These are phyloP conservation scores for Fagopyrum esculentum DNA, from an alignment of 148 eudicot species.

Conservation along the genomic window DNA sequence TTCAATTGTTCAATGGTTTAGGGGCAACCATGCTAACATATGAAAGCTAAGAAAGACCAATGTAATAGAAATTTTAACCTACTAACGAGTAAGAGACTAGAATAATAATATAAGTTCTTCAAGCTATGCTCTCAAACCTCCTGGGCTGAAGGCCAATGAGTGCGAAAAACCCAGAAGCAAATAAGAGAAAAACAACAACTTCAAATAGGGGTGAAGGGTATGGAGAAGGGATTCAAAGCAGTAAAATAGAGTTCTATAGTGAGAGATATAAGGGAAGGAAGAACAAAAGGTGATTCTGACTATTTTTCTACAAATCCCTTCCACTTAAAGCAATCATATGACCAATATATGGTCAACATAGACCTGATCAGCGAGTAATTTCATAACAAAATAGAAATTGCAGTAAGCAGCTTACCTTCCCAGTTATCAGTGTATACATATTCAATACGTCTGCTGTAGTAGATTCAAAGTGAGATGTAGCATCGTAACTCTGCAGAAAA, in stretches of 20 bases:
- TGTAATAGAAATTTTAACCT: neutral
- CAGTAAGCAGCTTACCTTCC: constrained; percentile 50
- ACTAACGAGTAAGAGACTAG: neutral
- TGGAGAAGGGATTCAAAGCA: neutral
- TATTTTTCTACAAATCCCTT: neutral
- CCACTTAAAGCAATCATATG: neutral
- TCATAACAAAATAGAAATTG: neutral
- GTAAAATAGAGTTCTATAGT: neutral
- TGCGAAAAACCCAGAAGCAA: neutral
- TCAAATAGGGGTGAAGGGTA: neutral
- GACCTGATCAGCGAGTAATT: neutral
- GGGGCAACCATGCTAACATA: neutral
- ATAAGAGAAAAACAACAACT: neutral
- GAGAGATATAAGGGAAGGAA: neutral
- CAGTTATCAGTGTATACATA: constrained; percentile 87
- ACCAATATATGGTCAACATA: neutral
- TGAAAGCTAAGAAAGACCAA: neutral
- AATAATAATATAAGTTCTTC: neutral
- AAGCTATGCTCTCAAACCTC: neutral
- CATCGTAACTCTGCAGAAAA: constrained; percentile 76
- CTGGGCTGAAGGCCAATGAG: neutral
- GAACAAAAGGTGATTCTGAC: neutral
- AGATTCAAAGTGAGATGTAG: constrained; percentile 95
- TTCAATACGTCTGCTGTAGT: constrained; percentile 84
- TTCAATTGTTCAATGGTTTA: neutral